Base-by-base conservation (phyloP, 768 basidiomycete genomes). In the Suillus variegatus region DNA sequence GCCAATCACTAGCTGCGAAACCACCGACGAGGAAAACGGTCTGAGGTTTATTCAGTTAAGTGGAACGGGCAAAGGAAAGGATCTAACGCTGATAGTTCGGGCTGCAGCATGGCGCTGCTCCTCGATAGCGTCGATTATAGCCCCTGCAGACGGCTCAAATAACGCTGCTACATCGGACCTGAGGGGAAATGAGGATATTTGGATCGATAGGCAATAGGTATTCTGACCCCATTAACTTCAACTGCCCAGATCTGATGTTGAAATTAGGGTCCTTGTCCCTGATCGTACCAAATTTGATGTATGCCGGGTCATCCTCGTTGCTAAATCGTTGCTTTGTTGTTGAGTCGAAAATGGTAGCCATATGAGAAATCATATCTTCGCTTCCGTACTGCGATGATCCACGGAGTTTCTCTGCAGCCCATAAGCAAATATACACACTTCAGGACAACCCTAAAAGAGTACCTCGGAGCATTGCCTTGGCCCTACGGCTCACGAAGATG, bases 401-500 rank as follows among this genome's bases (percentile, higher is more conserved):
- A 20, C 62, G 62, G 5, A 86, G 76, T 65, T 77, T 79, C 32
- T 65, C 84, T 86, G 36, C 46, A 41, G n/a, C 7, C 55, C n/a
- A 36, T 55, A 43, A 60, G 61, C 32, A 64, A 62, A 58, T 52
- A 16, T 60, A 40, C 2, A 18, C 22, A 47, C n/a, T 38, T 41
- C 14, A 7, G 43, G 32, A 25, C 28, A 41, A 49, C 18, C 10
- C 4, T 9, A 10, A 28, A n/a, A 7, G 1, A 66, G 66, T 68
- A 85, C 85, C 69, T 64, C 75, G 65, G 3, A 86, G 74, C 70
- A 79, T 79, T 28, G 72, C 62, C 2, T 72, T 71, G 18, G 84
- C 84, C 28, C 81, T 79, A 43, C 77, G 78, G 32, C 77, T 85
- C 36, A 87, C 82, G 64, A 84, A 86, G 4, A 85, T 77, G 0